phyloP scores from a whole-genome alignment of 176 grass and related monocot species.

The Paspalum notatum region DNA sequence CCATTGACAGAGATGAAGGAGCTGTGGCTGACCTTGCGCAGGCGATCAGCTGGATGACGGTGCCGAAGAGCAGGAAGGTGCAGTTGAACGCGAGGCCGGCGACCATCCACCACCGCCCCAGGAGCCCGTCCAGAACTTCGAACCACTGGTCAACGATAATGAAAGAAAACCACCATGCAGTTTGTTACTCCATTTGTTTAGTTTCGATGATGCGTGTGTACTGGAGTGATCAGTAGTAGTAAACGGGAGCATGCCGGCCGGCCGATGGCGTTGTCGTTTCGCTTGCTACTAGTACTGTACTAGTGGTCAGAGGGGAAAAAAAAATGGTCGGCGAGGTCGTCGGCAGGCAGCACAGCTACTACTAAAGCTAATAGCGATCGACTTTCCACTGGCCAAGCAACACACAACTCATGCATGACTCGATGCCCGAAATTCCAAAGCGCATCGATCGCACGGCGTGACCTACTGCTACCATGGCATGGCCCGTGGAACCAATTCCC shows the following conservation, averaged over 20 bases:
- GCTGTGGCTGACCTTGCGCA: constrained; percentile 54
- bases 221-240: neutral
- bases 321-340: constrained; percentile 5
- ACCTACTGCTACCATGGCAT: neutral
- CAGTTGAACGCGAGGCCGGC: constrained; percentile 62
- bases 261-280: constrained; percentile 43
- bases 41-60: constrained; percentile 68
- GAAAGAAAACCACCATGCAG: neutral
- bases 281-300: constrained; percentile 26
- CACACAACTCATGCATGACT: neutral
- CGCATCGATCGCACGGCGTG: constrained; percentile 17
- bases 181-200: neutral
- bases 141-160: constrained; percentile 47
- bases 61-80: constrained; percentile 69
- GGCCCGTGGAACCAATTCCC: constrained; percentile 32
- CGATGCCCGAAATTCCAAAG: constrained; percentile 11
- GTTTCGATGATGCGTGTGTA: neutral
- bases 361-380: neutral
- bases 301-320: neutral
- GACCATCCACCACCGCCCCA: constrained; percentile 59
- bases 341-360: neutral
- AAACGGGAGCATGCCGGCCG: constrained; percentile 33
- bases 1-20: neutral
- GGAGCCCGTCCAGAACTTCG: constrained; percentile 59
- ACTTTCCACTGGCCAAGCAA: constrained; percentile 27